Conservation (phyloP, 2,329 filamentous ascomycete species). For the Fusarium sp. region DNA sequence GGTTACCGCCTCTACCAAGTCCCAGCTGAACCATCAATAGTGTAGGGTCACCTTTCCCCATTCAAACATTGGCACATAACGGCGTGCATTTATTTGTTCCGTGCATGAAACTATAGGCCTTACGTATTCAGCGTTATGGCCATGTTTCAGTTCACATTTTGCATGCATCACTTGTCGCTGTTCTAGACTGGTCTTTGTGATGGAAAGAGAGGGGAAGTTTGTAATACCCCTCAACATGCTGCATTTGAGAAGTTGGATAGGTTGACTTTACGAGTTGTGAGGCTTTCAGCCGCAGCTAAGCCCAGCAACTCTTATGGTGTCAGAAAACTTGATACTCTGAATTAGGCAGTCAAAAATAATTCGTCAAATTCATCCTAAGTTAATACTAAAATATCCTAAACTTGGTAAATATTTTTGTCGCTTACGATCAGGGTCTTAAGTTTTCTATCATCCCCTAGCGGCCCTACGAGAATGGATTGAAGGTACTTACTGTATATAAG, state of each 20-base stretch:
- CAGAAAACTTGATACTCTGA: too few species aligned
- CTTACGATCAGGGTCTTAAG: too few species aligned
- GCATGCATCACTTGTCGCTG: not conserved
- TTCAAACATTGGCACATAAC: not conserved
- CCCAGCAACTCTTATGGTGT: not conserved
- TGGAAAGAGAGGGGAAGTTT: not conserved
- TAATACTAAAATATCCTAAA: too few species aligned
- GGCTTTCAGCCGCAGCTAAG: not conserved
- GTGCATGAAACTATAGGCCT: not conserved
- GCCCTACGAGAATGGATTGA: accelerated
- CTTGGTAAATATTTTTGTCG: too few species aligned
- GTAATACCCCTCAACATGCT: not conserved
- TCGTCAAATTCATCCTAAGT: too few species aligned
- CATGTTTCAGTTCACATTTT: not conserved
- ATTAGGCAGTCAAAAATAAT: too few species aligned
- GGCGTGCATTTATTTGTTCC: not conserved
- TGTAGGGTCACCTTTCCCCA: not conserved
- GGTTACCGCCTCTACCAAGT: not conserved
- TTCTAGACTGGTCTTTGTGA: conserved; percentile 3
- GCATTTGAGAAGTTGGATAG: not conserved
- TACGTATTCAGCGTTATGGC: not conserved
- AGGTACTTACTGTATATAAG: accelerated
- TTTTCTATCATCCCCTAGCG: too few species aligned
- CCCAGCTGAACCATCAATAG: conserved; percentile 4
- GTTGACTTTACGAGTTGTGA: not conserved